Evolutionary conservation across 257 asterid genomes (phyloP), one percentile per base, ranked within the genome.

Genomic region (Nicotiana sylvestris): DNA sequence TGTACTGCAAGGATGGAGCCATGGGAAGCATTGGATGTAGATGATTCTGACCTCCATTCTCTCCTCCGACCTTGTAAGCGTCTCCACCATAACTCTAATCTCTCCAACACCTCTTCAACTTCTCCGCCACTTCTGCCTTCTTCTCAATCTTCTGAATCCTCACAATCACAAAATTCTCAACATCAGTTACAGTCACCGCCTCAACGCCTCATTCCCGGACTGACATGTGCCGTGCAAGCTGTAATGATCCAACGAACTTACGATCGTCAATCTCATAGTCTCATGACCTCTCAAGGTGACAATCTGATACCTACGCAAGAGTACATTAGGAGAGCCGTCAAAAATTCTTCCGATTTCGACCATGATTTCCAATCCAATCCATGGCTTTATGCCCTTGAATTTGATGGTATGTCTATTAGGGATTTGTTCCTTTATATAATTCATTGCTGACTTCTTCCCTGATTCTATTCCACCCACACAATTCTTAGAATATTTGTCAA

Each of bases 41-140:
- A 96, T 93, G 98, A 94, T 84, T 92, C 97, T 76, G 97, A 94
- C 86, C 90, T 96, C 87, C 96, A 93, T 2, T 88, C 94, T 81
- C 98, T 96, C 83, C 94, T 94, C 86, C 97, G 96, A 84, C 98
- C 96, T 46, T 94, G 98, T 85, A 92, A 93, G 85, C 93, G 86
- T 18, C 95, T 81, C 29, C 91, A 78, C 56, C 87, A 57, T 46
- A 27, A 53, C 78, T 25, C 90, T 82, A 57, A 58, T 55, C 29
- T 90, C 70, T 25, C 80, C 33, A 1, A 87, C 64, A 1, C 87
- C 76, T 62, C 82, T 77, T 32, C 32, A 70, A 66, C 91, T 25
- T 82, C 60, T 69, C 27, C 33, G 77, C 85, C 82, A 27, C 37
- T 46, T 39, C 88, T 81, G 74, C 49, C 68, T 65, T 82, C 91